phyloP scores from a whole-genome alignment of 2,329 filamentous ascomycete genomes.

The Scedosporium aurantiacum region DNA sequence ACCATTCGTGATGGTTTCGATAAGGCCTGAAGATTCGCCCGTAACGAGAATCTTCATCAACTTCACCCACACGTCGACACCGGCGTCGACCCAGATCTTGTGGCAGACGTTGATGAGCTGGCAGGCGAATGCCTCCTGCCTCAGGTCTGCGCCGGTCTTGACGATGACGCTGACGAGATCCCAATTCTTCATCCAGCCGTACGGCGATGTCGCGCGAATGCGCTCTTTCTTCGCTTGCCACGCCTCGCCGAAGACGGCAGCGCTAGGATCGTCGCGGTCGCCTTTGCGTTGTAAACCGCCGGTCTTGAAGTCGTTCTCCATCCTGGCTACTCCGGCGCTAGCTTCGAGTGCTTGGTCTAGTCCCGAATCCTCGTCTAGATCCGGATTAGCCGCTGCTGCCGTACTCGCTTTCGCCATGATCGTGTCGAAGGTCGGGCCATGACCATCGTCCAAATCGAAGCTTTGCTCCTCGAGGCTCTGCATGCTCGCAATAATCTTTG shows the following conservation, averaged over 20 bases:
- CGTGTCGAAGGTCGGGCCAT: slow-evolving; percentile 65
- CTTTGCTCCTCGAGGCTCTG: slow-evolving; percentile 77
- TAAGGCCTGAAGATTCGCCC: slow-evolving; percentile 71
- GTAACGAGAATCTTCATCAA: slow-evolving; percentile 80
- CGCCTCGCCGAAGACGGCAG: slow-evolving; percentile 76
- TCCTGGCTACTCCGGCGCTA: slow-evolving; percentile 66
- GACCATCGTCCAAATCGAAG: slow-evolving; percentile 63
- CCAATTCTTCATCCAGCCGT: slow-evolving; percentile 86
- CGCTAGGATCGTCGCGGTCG: slow-evolving; percentile 75
- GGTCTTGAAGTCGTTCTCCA: slow-evolving; percentile 85
- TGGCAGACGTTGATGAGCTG: slow-evolving; percentile 74
- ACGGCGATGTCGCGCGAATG: slow-evolving; percentile 71
- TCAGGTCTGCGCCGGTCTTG: slow-evolving; percentile 72
- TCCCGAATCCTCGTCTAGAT: slow-evolving; percentile 44
- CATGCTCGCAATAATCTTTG: slow-evolving; percentile 85
- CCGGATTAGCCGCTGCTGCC: slow-evolving; percentile 29
- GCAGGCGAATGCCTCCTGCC: slow-evolving; percentile 79
- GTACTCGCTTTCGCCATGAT: slow-evolving; percentile 66
- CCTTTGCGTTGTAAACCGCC: slow-evolving; percentile 71
- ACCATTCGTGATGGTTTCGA: slow-evolving; percentile 81
- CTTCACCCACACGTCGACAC: slow-evolving; percentile 75
- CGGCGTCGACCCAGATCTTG: slow-evolving; percentile 68
- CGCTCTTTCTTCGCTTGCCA: slow-evolving; percentile 79
- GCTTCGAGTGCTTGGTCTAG: slow-evolving; percentile 45
- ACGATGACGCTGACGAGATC: slow-evolving; percentile 79